These are phyloP conservation scores for Yamadazyma triangularis DNA, from an alignment of 1,139 yeast species.

Conservation along the genomic window DNA sequence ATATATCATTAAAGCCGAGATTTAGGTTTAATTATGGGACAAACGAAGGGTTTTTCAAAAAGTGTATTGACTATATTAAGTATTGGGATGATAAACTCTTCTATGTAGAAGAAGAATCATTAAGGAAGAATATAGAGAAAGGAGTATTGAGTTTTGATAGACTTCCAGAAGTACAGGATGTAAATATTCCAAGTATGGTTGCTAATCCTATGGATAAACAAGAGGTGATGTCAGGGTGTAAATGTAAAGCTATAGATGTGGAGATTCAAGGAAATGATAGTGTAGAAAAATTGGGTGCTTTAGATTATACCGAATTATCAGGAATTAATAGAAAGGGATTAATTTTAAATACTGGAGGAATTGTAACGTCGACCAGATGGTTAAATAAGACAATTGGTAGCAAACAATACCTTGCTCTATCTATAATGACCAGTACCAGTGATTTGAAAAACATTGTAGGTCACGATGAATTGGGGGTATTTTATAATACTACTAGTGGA, in stretches of 20 bases:
- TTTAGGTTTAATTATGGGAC: constrained; percentile 33
- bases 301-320: background rate
- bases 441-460: constrained; percentile 20
- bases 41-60: constrained; percentile 24
- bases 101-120: constrained; percentile 23
- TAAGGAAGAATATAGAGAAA: constrained; percentile 5
- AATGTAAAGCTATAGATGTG: background rate
- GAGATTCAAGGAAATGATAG: background rate
- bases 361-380: constrained; percentile 56
- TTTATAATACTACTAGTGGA: constrained; percentile 10
- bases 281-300: background rate
- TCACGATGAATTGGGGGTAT: constrained; percentile 32
- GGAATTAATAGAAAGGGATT: background rate
- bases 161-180: background rate
- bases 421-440: constrained; percentile 31
- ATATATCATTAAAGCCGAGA: constrained; percentile 31
- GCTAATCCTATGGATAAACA: background rate
- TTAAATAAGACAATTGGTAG: constrained; percentile 19
- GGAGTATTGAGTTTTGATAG: background rate
- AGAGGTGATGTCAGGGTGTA: background rate
- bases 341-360: constrained; percentile 50
- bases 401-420: constrained; percentile 46
- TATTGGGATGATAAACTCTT: constrained; percentile 34
- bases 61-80: constrained; percentile 22
- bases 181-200: background rate